Percentiles rank a stretch among this genome's conserved stretches.
Evolutionary conservation across 345 rosid genomes (phyloP).

Genomic region (Eucalyptus globulus): DNA sequence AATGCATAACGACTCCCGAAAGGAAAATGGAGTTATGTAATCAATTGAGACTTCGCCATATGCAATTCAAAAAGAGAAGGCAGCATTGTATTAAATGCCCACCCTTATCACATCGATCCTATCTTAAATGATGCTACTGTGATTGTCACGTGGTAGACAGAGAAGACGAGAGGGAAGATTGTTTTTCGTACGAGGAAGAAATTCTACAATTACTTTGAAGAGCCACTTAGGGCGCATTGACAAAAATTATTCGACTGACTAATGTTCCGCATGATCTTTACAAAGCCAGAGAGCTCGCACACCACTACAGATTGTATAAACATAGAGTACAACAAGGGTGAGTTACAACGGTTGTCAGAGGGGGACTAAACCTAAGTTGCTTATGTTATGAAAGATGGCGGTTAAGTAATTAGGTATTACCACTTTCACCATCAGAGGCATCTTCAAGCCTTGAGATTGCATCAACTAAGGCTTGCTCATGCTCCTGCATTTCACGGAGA

Average conservation of each 20-base stretch:
- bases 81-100: not conserved
- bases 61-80: not conserved
- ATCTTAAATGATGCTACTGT: not conserved
- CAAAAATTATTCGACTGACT: not conserved
- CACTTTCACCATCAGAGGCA: conserved; percentile 91
- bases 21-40: not conserved
- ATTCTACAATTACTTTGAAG: not conserved
- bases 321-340: not conserved
- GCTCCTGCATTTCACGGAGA: conserved; percentile 38
- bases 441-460: conserved; percentile 89
- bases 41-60: not conserved
- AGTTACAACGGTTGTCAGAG: not conserved
- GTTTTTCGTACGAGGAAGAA: not conserved
- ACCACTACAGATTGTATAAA: not conserved
- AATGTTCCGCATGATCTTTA: not conserved
- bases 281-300: not conserved
- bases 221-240: not conserved
- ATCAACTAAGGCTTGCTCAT: conserved; percentile 70
- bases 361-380: not conserved
- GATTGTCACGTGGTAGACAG: not conserved
- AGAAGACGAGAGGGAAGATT: not conserved
- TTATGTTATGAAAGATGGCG: conserved; percentile 10
- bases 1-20: not conserved
- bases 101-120: not conserved
- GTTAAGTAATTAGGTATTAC: conserved; percentile 39